These are phyloP conservation scores for Xylariales sp. DNA, from an alignment of 2,329 filamentous ascomycete species.

Conservation along the genomic window DNA sequence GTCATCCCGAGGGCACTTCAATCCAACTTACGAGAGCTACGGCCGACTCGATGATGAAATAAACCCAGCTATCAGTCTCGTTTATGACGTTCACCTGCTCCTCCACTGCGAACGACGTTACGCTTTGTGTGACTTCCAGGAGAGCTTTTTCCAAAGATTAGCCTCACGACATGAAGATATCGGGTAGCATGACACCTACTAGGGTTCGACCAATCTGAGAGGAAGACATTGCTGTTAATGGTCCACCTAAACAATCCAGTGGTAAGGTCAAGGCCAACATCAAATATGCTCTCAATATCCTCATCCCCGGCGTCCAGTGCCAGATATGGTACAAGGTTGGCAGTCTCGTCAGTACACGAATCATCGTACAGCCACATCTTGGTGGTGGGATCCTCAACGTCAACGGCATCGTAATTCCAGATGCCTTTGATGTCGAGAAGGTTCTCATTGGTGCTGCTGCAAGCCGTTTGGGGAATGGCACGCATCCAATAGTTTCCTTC, in stretches of 20 bases:
- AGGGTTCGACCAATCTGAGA: constrained; percentile 42
- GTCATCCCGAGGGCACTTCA: neutral
- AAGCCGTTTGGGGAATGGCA: constrained; percentile 31
- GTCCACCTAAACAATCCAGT: constrained; percentile 41
- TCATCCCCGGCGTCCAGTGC: constrained; percentile 24
- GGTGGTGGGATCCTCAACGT: constrained; percentile 12
- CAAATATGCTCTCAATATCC: constrained; percentile 19
- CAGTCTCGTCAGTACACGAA: constrained; percentile 28
- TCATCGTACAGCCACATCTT: constrained; percentile 10
- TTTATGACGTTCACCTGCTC: constrained; percentile 26
- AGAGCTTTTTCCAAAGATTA: too few relatives aligned
- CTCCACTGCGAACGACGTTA: constrained; percentile 15
- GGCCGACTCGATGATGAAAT: constrained; percentile 26
- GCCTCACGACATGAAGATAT: too few relatives aligned
- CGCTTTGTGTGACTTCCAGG: constrained; percentile 21
- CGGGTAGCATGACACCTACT: too few relatives aligned
- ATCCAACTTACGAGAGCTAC: constrained; percentile 13
- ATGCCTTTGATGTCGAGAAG: constrained; percentile 7
- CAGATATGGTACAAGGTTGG: constrained; percentile 29
- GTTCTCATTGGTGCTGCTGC: constrained; percentile 20
- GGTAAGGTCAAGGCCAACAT: constrained; percentile 21
- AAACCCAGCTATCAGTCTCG: constrained; percentile 28
- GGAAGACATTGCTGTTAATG: constrained; percentile 41
- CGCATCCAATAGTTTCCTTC: constrained; percentile 41
- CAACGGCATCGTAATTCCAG: constrained; percentile 33